Evolutionary conservation across 2,329 filamentous ascomycete species (phyloP).

Genomic region (Leptographium wingfieldii): DNA sequence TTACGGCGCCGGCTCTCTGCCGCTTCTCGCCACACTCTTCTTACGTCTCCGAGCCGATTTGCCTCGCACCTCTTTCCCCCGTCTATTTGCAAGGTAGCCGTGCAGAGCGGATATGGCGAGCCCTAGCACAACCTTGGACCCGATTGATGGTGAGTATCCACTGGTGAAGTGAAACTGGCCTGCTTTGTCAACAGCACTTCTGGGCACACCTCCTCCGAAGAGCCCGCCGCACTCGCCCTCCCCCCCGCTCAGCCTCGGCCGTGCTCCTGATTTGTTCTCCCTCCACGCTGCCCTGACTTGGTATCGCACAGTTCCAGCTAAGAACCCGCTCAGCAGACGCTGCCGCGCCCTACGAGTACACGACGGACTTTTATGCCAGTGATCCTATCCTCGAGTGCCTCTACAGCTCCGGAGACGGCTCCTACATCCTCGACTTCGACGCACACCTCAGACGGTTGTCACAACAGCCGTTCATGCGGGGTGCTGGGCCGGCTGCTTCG

Average conservation of each 20-base stretch:
- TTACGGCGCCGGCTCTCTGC: background rate
- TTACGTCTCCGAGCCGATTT: background rate
- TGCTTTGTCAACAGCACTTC: background rate
- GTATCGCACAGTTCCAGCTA: background rate
- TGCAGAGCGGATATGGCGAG: constrained; percentile 1
- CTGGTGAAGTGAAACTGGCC: background rate
- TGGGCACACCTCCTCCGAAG: background rate
- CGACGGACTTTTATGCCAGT: background rate
- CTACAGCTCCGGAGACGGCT: background rate
- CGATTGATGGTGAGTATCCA: background rate
- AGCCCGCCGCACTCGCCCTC: background rate
- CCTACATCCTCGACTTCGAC: background rate
- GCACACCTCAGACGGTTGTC: background rate
- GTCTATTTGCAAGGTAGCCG: background rate
- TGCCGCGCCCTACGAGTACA: background rate
- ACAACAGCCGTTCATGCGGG: background rate
- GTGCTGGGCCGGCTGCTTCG: background rate
- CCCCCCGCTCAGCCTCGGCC: background rate
- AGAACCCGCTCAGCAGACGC: background rate
- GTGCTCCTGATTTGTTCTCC: background rate
- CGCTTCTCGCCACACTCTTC: background rate
- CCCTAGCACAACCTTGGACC: background rate
- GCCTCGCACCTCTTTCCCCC: background rate
- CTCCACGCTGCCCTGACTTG: background rate
- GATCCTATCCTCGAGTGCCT: background rate